These are phyloP conservation scores for Adiantum capillusveneris DNA, from an alignment of 75 land plant species.

Conservation along the genomic window DNA sequence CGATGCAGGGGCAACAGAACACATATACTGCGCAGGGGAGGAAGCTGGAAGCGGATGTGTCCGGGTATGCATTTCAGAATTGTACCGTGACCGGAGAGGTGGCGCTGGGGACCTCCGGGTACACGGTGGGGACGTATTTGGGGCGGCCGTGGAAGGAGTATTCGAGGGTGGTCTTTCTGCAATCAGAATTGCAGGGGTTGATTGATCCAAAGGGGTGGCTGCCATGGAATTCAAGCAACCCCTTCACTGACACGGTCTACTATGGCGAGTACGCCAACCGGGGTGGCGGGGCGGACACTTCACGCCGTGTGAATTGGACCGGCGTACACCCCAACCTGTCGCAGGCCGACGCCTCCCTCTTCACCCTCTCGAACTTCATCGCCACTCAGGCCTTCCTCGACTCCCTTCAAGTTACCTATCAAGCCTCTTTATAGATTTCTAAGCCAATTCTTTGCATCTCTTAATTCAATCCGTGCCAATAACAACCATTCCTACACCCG, in stretches of 20 bases:
- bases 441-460: no score
- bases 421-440: no score
- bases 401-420: neutral
- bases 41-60: conserved; percentile 22
- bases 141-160: conserved; percentile 50
- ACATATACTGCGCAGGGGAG: conserved; percentile 78
- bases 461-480: no score
- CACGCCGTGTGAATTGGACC: conserved; percentile 56
- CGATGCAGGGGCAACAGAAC: conserved; percentile 44
- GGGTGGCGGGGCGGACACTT: conserved; percentile 50
- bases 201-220: conserved; percentile 72
- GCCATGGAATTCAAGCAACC: conserved; percentile 41
- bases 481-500: no score
- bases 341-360: conserved; percentile 26
- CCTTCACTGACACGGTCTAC: conserved; percentile 45
- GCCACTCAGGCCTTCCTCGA: conserved; percentile 42
- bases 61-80: conserved; percentile 29
- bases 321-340: conserved; percentile 27
- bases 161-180: conserved; percentile 44
- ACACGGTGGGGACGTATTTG: conserved; percentile 19
- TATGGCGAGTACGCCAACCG: conserved; percentile 66
- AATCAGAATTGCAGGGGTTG: conserved; percentile 26
- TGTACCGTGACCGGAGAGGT: conserved; percentile 22
- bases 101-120: neutral
- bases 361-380: conserved; percentile 40